Percentiles rank a stretch among this genome's conserved stretches.
Conservation (phyloP, 139 green algal species). For the Micromonas commoda region DNA sequence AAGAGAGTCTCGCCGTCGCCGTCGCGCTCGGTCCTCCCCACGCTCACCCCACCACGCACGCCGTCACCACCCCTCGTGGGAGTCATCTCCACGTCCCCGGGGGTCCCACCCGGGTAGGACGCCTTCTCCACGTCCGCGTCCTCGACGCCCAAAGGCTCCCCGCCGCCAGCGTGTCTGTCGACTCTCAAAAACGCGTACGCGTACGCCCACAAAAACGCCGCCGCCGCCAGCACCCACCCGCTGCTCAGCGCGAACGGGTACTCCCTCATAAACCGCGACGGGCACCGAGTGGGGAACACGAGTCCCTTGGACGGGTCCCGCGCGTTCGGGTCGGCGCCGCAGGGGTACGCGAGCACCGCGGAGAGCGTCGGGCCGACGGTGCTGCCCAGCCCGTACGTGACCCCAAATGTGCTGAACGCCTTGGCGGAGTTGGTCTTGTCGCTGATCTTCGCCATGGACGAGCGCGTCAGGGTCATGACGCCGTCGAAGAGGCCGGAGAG, state of each 20-base stretch:
- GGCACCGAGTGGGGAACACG: not conserved
- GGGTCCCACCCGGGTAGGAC: not conserved
- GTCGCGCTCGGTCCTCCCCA: no score
- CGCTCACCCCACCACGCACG: no score
- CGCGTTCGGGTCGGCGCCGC: not conserved
- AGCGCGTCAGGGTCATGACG: not conserved
- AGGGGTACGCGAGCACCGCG: not conserved
- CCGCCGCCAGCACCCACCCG: not conserved
- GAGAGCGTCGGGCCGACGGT: not conserved
- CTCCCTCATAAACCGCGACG: not conserved
- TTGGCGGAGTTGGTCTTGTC: conserved; percentile 1
- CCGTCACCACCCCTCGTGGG: not conserved
- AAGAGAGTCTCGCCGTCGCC: no score
- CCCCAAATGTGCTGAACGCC: conserved; percentile 6
- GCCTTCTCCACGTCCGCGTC: not conserved
- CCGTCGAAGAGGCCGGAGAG: not conserved
- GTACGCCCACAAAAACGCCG: not conserved
- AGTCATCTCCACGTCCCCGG: not conserved
- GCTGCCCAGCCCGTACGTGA: conserved; percentile 12
- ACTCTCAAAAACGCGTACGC: not conserved
- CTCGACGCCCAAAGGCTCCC: not conserved
- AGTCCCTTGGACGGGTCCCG: not conserved
- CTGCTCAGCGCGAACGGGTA: conserved; percentile 7
- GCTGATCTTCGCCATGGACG: not conserved
- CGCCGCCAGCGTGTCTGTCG: not conserved